Percentiles rank a stretch among this genome's conserved stretches.
Evolutionary conservation across 306 rosid genomes (phyloP).

Genomic region (Citrullus colocynthis): DNA sequence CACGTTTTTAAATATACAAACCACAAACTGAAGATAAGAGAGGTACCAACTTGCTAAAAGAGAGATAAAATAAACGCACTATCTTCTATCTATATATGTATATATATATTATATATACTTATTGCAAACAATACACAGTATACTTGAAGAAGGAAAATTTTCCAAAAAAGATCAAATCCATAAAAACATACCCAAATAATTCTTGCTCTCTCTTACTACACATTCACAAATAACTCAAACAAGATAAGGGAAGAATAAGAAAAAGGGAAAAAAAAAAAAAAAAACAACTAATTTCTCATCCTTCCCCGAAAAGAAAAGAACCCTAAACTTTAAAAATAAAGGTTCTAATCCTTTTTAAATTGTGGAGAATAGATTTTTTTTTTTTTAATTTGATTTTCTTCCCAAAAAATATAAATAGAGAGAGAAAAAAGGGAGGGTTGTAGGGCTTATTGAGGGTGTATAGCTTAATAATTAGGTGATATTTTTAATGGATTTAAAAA

Average conservation of each 20-base stretch:
- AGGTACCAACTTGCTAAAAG: background rate
- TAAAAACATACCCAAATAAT: background rate
- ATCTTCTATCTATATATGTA: background rate
- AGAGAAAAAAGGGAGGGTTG: background rate
- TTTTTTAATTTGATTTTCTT: background rate
- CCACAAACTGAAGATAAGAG: background rate
- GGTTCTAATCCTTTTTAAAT: background rate
- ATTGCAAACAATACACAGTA: background rate
- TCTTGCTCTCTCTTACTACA: background rate
- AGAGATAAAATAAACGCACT: background rate
- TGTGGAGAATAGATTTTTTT: background rate
- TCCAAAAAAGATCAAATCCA: background rate
- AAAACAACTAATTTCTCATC: background rate
- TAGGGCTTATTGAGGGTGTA: too few relatives aligned
- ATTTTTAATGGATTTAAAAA: background rate
- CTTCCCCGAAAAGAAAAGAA: background rate
- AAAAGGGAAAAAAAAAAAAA: background rate
- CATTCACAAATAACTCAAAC: background rate
- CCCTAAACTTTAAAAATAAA: background rate
- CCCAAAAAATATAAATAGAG: background rate
- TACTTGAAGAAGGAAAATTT: background rate
- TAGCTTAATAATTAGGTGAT: too few relatives aligned
- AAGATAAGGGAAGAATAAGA: background rate
- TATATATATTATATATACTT: background rate
- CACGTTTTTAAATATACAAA: background rate